phyloP scores from a whole-genome alignment of 202 grass and related monocot genomes.

The Bolboschoenoplectus hybrid region DNA sequence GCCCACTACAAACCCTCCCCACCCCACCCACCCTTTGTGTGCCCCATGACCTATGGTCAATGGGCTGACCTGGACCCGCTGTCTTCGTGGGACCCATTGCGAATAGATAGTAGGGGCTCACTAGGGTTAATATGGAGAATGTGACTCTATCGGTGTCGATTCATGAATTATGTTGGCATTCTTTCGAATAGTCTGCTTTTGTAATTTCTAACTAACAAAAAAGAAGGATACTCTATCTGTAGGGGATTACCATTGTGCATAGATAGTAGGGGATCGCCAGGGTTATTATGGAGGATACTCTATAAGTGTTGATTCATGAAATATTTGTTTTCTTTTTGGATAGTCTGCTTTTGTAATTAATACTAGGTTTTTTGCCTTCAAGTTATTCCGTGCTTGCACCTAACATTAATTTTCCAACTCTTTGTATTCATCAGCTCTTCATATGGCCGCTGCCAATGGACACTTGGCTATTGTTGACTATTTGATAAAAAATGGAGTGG shows the following conservation, averaged over 20 bases:
- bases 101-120: background rate
- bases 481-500: conserved; percentile 78
- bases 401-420: conserved; percentile 30
- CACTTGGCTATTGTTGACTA: conserved; percentile 84
- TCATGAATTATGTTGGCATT: background rate
- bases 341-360: background rate
- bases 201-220: background rate
- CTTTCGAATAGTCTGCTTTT: background rate
- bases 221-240: background rate
- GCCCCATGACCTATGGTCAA: background rate
- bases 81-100: background rate
- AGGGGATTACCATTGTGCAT: background rate
- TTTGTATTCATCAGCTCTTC: conserved; percentile 62
- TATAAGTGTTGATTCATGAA: background rate
- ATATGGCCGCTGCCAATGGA: conserved; percentile 94
- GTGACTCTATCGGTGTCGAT: background rate
- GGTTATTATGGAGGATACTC: no score
- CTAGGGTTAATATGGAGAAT: no score
- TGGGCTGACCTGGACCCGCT: background rate
- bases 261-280: background rate
- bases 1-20: no score
- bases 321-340: background rate
- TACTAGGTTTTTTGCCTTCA: background rate
- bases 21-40: no score
- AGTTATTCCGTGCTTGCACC: background rate